These are phyloP conservation scores for Cutaneotrichosporon sp. DNA, from an alignment of 1,284 basidiomycete species.

Conservation along the genomic window DNA sequence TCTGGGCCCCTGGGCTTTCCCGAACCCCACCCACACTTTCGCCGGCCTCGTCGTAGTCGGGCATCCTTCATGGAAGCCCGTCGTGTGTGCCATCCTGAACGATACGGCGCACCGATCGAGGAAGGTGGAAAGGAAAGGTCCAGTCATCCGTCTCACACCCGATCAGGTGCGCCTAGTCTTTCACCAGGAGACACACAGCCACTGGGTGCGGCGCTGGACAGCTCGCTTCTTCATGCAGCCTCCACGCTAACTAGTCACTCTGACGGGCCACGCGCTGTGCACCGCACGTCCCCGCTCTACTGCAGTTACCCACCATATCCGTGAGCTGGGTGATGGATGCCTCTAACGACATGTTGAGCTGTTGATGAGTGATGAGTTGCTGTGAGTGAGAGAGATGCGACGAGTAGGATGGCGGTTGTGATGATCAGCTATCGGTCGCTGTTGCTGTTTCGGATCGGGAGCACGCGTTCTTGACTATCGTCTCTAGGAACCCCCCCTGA, in stretches of 20 bases:
- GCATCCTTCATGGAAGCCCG: too few species aligned
- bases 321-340: slow-evolving; percentile 36
- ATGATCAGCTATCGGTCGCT: not conserved
- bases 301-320: slow-evolving; percentile 29
- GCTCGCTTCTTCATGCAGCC: not conserved
- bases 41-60: too few species aligned
- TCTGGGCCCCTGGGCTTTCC: not conserved
- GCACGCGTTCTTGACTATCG: not conserved
- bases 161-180: not conserved
- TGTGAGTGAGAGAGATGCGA: not conserved
- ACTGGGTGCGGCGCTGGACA: not conserved
- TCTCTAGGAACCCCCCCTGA: not conserved
- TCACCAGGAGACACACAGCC: not conserved
- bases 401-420: not conserved
- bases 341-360: slow-evolving; percentile 4
- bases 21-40: too few species aligned
- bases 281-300: too few species aligned
- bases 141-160: not conserved
- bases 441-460: not conserved
- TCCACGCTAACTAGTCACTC: not conserved
- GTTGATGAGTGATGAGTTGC: not conserved
- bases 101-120: not conserved
- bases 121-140: not conserved
- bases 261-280: too few species aligned
- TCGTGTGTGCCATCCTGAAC: too few species aligned